phyloP scores from a whole-genome alignment of 345 rosid genomes.

The Hibiscus trionum region DNA sequence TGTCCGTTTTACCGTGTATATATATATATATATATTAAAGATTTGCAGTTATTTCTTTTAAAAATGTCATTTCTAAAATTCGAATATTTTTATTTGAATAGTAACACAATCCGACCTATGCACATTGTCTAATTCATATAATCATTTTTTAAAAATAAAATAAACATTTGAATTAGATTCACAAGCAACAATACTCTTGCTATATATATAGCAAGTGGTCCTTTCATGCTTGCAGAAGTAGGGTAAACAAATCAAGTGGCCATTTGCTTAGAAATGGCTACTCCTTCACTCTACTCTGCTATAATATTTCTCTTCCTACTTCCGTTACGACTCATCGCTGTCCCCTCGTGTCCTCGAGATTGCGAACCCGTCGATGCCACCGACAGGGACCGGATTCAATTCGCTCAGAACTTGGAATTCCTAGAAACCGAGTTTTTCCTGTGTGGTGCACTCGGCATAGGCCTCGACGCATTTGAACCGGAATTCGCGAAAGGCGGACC shows the following conservation, averaged over 20 bases:
- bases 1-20: too few relatives aligned
- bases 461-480: slow-evolving; percentile 42
- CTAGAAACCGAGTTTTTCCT: slow-evolving; percentile 56
- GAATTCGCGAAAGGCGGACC: slow-evolving; percentile 51
- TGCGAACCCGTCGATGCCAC: slow-evolving; percentile 29
- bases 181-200: background rate
- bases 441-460: slow-evolving; percentile 37
- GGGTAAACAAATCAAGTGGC: background rate
- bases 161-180: too few relatives aligned
- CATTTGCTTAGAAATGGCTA: slow-evolving; percentile 2
- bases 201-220: background rate
- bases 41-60: too few relatives aligned
- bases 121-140: too few relatives aligned
- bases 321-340: background rate
- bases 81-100: too few relatives aligned
- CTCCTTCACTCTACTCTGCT: background rate
- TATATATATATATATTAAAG: too few relatives aligned
- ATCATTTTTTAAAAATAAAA: too few relatives aligned
- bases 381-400: slow-evolving; percentile 38
- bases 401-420: slow-evolving; percentile 61
- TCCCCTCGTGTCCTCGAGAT: background rate
- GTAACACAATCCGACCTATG: too few relatives aligned
- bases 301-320: background rate
- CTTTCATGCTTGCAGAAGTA: background rate
- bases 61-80: too few relatives aligned